Evolutionary conservation across 2,329 filamentous ascomycete species (phyloP), one percentile per base, ranked within the genome.

Genomic region (Calonectria pseudoturangicola): DNA sequence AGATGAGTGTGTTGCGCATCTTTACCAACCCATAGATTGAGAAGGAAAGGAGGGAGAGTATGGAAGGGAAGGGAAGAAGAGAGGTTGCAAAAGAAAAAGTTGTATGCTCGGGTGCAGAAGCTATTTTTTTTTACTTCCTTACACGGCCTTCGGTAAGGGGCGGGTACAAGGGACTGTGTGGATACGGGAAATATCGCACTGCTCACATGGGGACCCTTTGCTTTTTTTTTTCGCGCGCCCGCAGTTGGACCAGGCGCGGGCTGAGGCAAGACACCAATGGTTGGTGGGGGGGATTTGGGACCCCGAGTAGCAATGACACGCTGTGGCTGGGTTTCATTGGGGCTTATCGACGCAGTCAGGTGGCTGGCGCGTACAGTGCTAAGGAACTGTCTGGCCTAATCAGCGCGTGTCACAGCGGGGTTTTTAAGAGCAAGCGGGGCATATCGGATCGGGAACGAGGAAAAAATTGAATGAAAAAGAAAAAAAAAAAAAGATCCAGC

Each of bases 1-100:
- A 93, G 77, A 93, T 91, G 79, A 93, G 86, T 68, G 91, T 93
- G 82, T 92, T 92, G 80, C 91, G 88, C 91, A 92, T 92, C 77
- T 80, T 85, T 81, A 70, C 74, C 75, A 74, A 80, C 76, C 77
- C 79, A 79, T 80, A 69, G 66, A 80, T 63, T 62, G 72, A 73
- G 66, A 66, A 76, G 73, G 74, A 68, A 78, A 71, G 75, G 78
- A 73, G 72, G 74, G 73, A 78, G 77, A 76, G 76, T 68, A 60
- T 73, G 68, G 70, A 68, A 68, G 58, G 45, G 66, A 66, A 70
- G 43, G 62, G 72, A 72, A 71, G 69, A 68, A 50, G 74, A 70
- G 66, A 77, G 75, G 72, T 70, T 39, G 47, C 25, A 60, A 70
- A 72, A 73, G 75, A 80, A 75, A 74, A 77, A 73, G 72, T 66